phyloP scores from a whole-genome alignment of 1,284 basidiomycete genomes.

The Ganoderma boninense region DNA sequence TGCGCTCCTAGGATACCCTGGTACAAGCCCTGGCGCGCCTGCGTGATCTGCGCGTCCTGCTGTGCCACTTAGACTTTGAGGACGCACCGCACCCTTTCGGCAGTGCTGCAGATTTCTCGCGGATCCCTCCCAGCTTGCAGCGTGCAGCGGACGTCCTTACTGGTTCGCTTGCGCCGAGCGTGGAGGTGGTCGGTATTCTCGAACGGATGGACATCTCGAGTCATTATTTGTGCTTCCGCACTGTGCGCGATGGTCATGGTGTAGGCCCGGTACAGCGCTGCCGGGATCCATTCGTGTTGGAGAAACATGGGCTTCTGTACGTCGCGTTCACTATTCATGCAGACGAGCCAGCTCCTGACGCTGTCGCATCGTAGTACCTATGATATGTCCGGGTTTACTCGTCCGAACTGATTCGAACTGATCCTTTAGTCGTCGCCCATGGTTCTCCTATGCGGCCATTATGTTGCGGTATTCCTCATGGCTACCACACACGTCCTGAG shows the following conservation, averaged over 20 bases:
- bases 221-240: too few relatives aligned
- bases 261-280: too few relatives aligned
- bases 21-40: neutral
- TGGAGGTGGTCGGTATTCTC: neutral
- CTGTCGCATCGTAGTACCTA: neutral
- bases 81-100: neutral
- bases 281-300: too few relatives aligned
- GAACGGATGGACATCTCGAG: too few relatives aligned
- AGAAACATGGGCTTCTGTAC: neutral
- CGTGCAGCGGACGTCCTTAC: neutral
- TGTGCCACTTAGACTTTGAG: neutral
- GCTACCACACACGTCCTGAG: too few relatives aligned
- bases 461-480: slow-evolving; percentile 12
- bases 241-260: too few relatives aligned
- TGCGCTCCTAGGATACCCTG: neutral
- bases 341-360: neutral
- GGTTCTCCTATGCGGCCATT: too few relatives aligned
- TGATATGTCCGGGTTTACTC: neutral
- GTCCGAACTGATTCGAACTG: too few relatives aligned
- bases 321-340: neutral
- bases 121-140: neutral
- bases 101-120: too few relatives aligned
- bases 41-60: neutral
- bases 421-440: too few relatives aligned
- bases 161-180: neutral